These are phyloP conservation scores for Kandelia obovata DNA, from an alignment of 345 rosid species.

Conservation along the genomic window DNA sequence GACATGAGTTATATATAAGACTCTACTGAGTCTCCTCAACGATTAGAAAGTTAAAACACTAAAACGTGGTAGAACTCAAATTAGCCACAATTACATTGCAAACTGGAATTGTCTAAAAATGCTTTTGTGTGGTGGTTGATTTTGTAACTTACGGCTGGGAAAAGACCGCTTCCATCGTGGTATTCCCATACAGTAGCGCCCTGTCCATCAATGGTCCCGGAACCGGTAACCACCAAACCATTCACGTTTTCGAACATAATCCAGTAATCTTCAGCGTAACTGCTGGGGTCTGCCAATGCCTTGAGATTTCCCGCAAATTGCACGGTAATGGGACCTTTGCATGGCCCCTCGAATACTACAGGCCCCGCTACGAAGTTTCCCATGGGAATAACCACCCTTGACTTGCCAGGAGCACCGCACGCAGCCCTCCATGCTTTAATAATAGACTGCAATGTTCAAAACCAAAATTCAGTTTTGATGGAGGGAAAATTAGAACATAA, in stretches of 20 bases:
- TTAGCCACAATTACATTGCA: no score
- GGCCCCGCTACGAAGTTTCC: slow-evolving; percentile 39
- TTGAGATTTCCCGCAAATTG: slow-evolving; percentile 37
- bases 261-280: slow-evolving; percentile 39
- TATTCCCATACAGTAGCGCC: slow-evolving; percentile 54
- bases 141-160: slow-evolving; percentile 25
- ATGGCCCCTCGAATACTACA: slow-evolving; percentile 42
- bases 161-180: slow-evolving; percentile 14
- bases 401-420: slow-evolving; percentile 30
- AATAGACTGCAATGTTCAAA: slow-evolving; percentile 26
- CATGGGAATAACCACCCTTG: slow-evolving; percentile 38
- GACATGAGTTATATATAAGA: no score
- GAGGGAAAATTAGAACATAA: no score
- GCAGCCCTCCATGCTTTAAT: slow-evolving; percentile 41
- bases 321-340: slow-evolving; percentile 30
- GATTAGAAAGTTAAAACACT: no score
- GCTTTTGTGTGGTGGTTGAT: not conserved
- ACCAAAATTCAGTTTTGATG: no score
- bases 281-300: slow-evolving; percentile 28
- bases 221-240: slow-evolving; percentile 49
- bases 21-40: no score
- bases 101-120: no score
- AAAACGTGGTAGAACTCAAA: no score
- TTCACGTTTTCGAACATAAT: slow-evolving; percentile 44
- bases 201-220: slow-evolving; percentile 62